Evolutionary conservation across 1,139 yeast genomes (phyloP).

Genomic region (Geotrichum fermentans): DNA sequence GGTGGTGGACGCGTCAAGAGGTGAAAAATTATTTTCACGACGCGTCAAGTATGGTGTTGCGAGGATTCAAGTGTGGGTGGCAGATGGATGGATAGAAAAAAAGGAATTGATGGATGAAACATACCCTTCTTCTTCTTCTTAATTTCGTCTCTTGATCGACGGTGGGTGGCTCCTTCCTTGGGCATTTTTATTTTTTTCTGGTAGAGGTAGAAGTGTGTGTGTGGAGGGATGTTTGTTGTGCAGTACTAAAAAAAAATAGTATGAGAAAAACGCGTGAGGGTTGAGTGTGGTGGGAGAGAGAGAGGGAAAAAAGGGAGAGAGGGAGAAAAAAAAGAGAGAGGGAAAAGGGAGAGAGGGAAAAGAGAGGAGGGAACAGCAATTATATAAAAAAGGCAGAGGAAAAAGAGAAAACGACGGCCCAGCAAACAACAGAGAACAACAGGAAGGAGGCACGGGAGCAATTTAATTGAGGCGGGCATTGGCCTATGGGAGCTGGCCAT

Average conservation of each 20-base stretch:
- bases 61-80: not conserved
- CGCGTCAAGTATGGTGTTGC: too few species aligned
- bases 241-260: not conserved
- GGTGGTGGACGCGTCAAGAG: not conserved
- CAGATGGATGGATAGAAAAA: not conserved
- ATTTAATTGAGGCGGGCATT: too few species aligned
- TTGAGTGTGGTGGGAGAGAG: not conserved
- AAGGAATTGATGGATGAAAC: slow-evolving; percentile 12
- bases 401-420: not conserved
- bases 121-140: slow-evolving; percentile 34
- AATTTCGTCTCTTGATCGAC: slow-evolving; percentile 27
- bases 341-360: not conserved
- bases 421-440: not conserved
- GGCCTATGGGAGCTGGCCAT: too few species aligned
- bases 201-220: slow-evolving; percentile 1
- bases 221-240: not conserved
- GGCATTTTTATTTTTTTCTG: slow-evolving; percentile 31
- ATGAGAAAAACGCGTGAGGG: slow-evolving; percentile 1
- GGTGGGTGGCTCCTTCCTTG: slow-evolving; percentile 28
- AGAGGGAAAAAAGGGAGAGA: not conserved
- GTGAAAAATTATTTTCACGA: too few species aligned
- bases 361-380: not conserved
- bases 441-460: not conserved
- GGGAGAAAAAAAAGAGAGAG: not conserved
- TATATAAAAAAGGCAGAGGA: slow-evolving; percentile 3